These are phyloP conservation scores for Atractiella rhizophila DNA, from an alignment of 768 basidiomycete species.

Conservation along the genomic window DNA sequence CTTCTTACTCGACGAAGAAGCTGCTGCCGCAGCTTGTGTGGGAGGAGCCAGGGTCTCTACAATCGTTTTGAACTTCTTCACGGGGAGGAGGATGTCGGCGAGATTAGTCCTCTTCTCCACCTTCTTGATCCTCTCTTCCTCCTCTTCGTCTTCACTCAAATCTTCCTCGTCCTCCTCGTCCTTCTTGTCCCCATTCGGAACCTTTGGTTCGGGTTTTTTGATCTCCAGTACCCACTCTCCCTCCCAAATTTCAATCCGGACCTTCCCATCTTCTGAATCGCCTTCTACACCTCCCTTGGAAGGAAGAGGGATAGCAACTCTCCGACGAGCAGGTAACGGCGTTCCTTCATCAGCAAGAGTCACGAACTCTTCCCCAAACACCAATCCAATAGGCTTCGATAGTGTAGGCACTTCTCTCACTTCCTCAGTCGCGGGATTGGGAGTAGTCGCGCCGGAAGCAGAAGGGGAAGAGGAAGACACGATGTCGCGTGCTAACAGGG, in stretches of 20 bases:
- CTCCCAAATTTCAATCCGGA: conserved; percentile 20
- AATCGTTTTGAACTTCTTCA: no score
- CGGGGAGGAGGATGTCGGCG: conserved; percentile 13
- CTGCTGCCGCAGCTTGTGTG: no score
- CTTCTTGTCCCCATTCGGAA: not conserved
- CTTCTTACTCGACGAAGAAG: no score
- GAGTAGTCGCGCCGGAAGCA: not conserved
- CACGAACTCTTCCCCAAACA: conserved; percentile 11
- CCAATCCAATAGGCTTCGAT: conserved; percentile 22
- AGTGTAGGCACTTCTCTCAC: conserved; percentile 1
- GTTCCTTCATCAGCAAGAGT: conserved; percentile 15
- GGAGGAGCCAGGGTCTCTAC: no score
- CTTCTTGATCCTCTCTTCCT: conserved; percentile 19
- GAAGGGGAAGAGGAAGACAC: conserved; percentile 2
- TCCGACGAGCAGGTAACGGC: conserved; percentile 23
- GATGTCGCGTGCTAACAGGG: conserved; percentile 22
- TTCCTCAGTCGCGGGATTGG: conserved; percentile 1
- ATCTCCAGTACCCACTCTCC: conserved; percentile 14
- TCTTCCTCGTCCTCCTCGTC: conserved; percentile 8
- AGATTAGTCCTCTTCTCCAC: conserved; percentile 13
- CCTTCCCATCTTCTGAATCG: conserved; percentile 18
- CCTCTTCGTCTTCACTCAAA: conserved; percentile 12
- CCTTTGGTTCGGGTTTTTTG: conserved; percentile 9
- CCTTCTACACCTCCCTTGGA: conserved; percentile 16
- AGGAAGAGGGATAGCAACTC: conserved; percentile 22